phyloP scores from a whole-genome alignment of 805 yeast genomes.

The Clavispora asparagi region DNA sequence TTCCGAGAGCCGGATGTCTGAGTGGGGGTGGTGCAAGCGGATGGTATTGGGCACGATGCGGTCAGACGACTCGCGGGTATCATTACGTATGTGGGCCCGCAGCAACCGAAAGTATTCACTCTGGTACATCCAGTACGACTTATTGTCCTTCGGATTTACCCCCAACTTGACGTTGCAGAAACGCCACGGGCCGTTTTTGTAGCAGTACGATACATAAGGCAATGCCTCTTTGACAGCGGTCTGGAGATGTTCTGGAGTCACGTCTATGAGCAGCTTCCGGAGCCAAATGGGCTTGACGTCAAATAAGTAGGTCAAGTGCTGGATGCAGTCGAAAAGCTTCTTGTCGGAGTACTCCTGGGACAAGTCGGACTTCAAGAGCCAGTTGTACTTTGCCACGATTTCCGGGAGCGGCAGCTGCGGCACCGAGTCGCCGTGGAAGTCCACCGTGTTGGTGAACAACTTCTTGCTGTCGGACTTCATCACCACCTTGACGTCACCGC shows the following conservation, averaged over 20 bases:
- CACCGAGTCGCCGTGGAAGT: conserved; percentile 37
- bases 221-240: conserved; percentile 64
- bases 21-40: conserved; percentile 9
- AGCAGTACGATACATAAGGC: conserved; percentile 78
- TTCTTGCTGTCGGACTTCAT: conserved; percentile 41
- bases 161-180: conserved; percentile 78
- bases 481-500: conserved; percentile 54
- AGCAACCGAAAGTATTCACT: conserved; percentile 74
- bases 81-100: conserved; percentile 15
- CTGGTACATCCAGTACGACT: conserved; percentile 60
- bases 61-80: conserved; percentile 8
- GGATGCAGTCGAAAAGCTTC: conserved; percentile 39
- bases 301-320: conserved; percentile 46
- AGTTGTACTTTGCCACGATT: conserved; percentile 31
- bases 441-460: conserved; percentile 49
- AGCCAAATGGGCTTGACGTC: conserved; percentile 80
- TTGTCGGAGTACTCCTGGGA: conserved; percentile 29
- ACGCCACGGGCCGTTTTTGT: conserved; percentile 92
- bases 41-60: conserved; percentile 25
- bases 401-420: conserved; percentile 50
- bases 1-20: conserved; percentile 21
- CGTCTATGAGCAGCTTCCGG: conserved; percentile 60
- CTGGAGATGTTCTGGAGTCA: conserved; percentile 44
- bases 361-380: conserved; percentile 29
- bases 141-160: conserved; percentile 61